A percentile compares a stretch with the other conserved stretches of the same genome.
These are phyloP conservation scores for Candolleomyces efflorescens DNA, from an alignment of 768 basidiomycete genomes.

Conservation along the genomic window DNA sequence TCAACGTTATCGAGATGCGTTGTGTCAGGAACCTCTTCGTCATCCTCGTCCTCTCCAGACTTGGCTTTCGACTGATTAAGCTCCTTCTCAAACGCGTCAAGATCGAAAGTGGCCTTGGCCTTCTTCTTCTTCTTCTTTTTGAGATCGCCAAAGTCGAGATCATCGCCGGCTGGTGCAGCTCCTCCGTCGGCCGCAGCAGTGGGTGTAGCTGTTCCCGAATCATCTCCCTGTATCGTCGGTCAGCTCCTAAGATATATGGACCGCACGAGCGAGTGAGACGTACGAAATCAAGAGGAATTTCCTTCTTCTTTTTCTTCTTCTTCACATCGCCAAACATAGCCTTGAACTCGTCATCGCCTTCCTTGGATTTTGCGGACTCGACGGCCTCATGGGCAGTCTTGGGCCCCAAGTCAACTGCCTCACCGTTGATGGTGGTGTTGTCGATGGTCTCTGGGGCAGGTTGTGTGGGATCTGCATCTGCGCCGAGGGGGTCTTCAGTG, in stretches of 20 bases:
- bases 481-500: constrained; percentile 77
- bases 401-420: constrained; percentile 72
- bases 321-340: constrained; percentile 86
- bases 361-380: constrained; percentile 34
- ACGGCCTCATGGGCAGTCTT: constrained; percentile 74
- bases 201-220: constrained; percentile 59
- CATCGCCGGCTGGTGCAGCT: constrained; percentile 53
- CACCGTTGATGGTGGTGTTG: constrained; percentile 62
- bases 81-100: constrained; percentile 95
- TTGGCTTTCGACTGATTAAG: constrained; percentile 69
- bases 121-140: constrained; percentile 95
- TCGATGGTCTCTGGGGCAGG: constrained; percentile 76
- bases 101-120: constrained; percentile 86
- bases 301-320: constrained; percentile 94
- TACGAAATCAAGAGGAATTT: constrained; percentile 80
- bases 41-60: constrained; percentile 49
- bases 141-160: constrained; percentile 91
- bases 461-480: constrained; percentile 77
- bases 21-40: constrained; percentile 53
- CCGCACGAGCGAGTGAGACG: constrained; percentile 23
- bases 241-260: background rate
- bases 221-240: constrained; percentile 48
- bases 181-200: constrained; percentile 29
- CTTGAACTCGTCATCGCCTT: constrained; percentile 73
- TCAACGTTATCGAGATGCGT: constrained; percentile 67